phyloP scores from a whole-genome alignment of 208 protist species.

The Crithidia acanthocephali region DNA sequence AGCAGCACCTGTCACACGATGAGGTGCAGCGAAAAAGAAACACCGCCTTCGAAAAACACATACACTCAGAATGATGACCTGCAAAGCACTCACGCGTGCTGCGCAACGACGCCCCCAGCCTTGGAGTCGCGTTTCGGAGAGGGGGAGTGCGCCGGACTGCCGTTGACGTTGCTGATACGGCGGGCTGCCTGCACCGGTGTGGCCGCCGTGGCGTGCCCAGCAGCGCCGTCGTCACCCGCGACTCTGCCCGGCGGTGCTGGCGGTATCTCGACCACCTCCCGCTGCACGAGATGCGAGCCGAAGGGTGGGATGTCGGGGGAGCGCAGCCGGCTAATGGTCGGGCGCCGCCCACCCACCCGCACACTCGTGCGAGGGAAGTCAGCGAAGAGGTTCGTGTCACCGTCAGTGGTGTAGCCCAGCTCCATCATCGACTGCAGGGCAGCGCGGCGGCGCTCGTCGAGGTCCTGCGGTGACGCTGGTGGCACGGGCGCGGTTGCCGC shows the following conservation, averaged over 20 bases:
- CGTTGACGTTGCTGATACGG: slow-evolving; percentile 14
- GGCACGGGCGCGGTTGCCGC: no score
- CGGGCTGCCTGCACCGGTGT: slow-evolving; percentile 11
- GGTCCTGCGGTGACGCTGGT: not conserved
- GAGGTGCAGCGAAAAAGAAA: no score
- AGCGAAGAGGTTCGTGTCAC: slow-evolving; percentile 1
- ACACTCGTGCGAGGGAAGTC: not conserved
- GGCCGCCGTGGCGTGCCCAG: slow-evolving; percentile 4
- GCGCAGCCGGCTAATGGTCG: slow-evolving; percentile 55
- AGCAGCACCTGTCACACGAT: no score
- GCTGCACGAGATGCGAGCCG: slow-evolving; percentile 51
- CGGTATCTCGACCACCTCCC: slow-evolving; percentile 21
- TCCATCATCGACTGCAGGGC: slow-evolving; percentile 26
- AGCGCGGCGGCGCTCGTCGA: slow-evolving; percentile 4
- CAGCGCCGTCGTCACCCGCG: slow-evolving; percentile 1
- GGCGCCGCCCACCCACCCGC: slow-evolving; percentile 10
- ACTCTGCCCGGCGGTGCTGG: not conserved
- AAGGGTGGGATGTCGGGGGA: slow-evolving; percentile 52
- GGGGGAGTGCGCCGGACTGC: not conserved
- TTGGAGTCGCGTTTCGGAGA: slow-evolving; percentile 1
- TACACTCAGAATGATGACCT: no score
- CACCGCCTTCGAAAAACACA: no score
- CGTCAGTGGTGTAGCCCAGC: slow-evolving; percentile 8
- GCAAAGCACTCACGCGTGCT: slow-evolving; percentile 49
- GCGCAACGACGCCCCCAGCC: not conserved